A percentile compares a stretch with the other conserved stretches of the same genome.
Conservation (phyloP, 2,329 filamentous ascomycete species). For the Phaeoacremonium minimum region DNA sequence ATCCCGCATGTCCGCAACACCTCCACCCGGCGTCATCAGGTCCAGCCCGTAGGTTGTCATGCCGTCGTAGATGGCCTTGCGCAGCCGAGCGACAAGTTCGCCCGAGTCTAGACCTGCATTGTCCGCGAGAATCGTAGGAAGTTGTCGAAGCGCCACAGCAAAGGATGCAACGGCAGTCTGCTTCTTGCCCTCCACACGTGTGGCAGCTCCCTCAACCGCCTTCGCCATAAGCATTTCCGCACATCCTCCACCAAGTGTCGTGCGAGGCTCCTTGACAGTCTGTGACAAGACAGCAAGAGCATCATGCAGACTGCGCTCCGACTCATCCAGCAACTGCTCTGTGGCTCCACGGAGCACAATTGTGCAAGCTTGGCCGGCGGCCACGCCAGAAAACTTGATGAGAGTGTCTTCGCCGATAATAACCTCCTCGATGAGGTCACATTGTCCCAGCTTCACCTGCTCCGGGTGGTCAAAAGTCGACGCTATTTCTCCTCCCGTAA, state of each 20-base stretch:
- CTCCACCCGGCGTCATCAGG: conserved; percentile 81
- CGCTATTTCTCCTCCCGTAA: conserved; percentile 95
- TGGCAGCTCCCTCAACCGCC: conserved; percentile 88
- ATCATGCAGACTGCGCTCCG: conserved; percentile 93
- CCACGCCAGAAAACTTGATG: conserved; percentile 95
- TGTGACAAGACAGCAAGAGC: conserved; percentile 94
- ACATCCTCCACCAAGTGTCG: conserved; percentile 90
- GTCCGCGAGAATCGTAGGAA: conserved; percentile 95
- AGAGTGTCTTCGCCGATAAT: conserved; percentile 97
- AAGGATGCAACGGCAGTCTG: conserved; percentile 90
- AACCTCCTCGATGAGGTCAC: conserved; percentile 93
- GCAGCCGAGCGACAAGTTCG: conserved; percentile 84
- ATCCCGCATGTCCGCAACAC: conserved; percentile 93
- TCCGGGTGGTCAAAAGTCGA: conserved; percentile 98
- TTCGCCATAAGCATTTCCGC: conserved; percentile 99
- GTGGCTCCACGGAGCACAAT: conserved; percentile 95
- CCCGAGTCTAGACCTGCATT: conserved; percentile 96
- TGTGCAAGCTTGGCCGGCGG: conserved; percentile 90
- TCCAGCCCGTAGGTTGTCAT: conserved; percentile 91
- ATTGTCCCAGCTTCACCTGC: conserved; percentile 91
- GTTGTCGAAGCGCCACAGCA: conserved; percentile 80
- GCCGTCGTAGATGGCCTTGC: conserved; percentile 92
- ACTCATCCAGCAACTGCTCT: conserved; percentile 94
- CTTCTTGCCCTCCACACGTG: conserved; percentile 94
- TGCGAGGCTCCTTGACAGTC: conserved; percentile 90